Conservation (phyloP, 805 yeast species). For the Metschnikowia lachancei region DNA sequence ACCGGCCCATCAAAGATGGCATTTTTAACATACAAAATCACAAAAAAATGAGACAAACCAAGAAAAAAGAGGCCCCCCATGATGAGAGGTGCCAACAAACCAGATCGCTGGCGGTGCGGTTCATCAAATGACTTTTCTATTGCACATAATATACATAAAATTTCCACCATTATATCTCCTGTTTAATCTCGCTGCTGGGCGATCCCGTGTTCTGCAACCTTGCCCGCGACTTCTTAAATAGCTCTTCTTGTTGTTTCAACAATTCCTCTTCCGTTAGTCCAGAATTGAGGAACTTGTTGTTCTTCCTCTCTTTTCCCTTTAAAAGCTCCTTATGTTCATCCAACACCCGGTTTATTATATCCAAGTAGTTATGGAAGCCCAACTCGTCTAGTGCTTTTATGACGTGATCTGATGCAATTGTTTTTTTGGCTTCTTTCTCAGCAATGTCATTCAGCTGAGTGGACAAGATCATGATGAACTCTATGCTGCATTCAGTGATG, state of each 20-base stretch:
- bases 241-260: constrained; percentile 85
- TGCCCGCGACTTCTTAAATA: constrained; percentile 76
- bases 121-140: constrained; percentile 9
- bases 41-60: no score
- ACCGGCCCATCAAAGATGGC: no score
- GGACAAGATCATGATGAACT: constrained; percentile 89
- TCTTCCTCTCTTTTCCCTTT: constrained; percentile 86
- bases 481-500: constrained; percentile 92
- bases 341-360: constrained; percentile 73
- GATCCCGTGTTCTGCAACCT: constrained; percentile 46
- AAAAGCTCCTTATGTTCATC: constrained; percentile 84
- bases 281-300: constrained; percentile 87
- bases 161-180: constrained; percentile 12
- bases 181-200: constrained; percentile 16
- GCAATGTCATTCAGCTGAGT: constrained; percentile 95
- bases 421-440: constrained; percentile 91
- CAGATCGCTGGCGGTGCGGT: neutral
- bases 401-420: constrained; percentile 95
- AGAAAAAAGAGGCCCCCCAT: neutral
- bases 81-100: neutral
- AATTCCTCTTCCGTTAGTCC: constrained; percentile 92
- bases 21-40: no score
- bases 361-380: constrained; percentile 83
- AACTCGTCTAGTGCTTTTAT: constrained; percentile 82
- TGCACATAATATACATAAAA: constrained; percentile 16